These are phyloP conservation scores for Dactylellina parvicollis DNA, from an alignment of 2,329 filamentous ascomycete genomes.

Conservation along the genomic window DNA sequence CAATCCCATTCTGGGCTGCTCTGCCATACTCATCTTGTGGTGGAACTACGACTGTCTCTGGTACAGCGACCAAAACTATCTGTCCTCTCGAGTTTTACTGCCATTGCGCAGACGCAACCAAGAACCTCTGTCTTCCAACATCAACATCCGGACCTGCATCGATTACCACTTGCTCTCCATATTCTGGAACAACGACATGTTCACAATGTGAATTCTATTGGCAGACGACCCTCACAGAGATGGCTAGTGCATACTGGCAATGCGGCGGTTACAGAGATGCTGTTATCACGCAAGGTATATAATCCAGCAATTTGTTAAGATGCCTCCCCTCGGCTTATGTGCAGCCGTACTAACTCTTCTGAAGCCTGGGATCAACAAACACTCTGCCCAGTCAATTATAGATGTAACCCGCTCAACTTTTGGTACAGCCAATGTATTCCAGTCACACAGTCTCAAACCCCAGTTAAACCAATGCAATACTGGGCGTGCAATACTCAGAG, in stretches of 20 bases:
- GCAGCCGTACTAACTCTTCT: not conserved
- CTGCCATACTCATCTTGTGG: constrained; percentile 42
- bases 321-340: not conserved
- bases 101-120: constrained; percentile 28
- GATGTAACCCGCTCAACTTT: constrained; percentile 47
- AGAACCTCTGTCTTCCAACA: constrained; percentile 39
- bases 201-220: constrained; percentile 50
- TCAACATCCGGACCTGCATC: constrained; percentile 13
- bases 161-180: constrained; percentile 42
- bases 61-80: constrained; percentile 39
- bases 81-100: constrained; percentile 44
- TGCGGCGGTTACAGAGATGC: constrained; percentile 39
- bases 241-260: constrained; percentile 38
- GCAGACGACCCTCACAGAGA: constrained; percentile 43
- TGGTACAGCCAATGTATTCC: constrained; percentile 50
- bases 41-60: constrained; percentile 12
- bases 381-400: constrained; percentile 48
- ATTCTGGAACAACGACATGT: constrained; percentile 20
- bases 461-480: constrained; percentile 28
- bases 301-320: not conserved
- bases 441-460: constrained; percentile 20
- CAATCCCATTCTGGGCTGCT: constrained; percentile 46
- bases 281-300: constrained; percentile 32
- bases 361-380: constrained; percentile 46
- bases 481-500: constrained; percentile 33